These are phyloP conservation scores for Backusella sp. DNA, from an alignment of 192 early-diverging fungal genomes.

Conservation along the genomic window DNA sequence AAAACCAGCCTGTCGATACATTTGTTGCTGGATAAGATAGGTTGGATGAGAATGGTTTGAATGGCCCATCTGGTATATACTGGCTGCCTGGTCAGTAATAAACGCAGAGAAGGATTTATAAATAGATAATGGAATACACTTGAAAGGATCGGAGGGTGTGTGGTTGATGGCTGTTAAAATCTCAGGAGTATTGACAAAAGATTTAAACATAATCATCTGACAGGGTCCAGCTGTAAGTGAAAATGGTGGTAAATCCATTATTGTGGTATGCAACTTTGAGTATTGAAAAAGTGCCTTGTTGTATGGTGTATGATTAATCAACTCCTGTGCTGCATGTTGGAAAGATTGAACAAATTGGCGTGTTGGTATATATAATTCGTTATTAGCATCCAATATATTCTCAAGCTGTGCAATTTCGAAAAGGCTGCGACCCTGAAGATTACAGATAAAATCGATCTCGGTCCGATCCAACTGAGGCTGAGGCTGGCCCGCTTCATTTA, in stretches of 20 bases:
- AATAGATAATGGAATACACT: slow-evolving; percentile 23
- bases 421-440: slow-evolving; percentile 1
- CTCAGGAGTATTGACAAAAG: slow-evolving; percentile 19
- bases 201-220: slow-evolving; percentile 31
- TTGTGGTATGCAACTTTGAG: slow-evolving; percentile 19
- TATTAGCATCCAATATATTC: neutral
- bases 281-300: slow-evolving; percentile 5
- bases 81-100: slow-evolving; percentile 19
- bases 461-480: neutral
- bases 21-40: slow-evolving; percentile 2
- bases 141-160: neutral
- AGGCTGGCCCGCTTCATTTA: slow-evolving; percentile 12
- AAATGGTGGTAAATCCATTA: slow-evolving; percentile 34
- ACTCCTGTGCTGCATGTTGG: slow-evolving; percentile 3
- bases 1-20: slow-evolving; percentile 5
- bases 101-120: slow-evolving; percentile 7
- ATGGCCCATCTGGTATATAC: slow-evolving; percentile 5
- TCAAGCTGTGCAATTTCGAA: slow-evolving; percentile 5
- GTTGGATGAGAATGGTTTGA: slow-evolving; percentile 5
- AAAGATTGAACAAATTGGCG: slow-evolving; percentile 7
- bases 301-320: slow-evolving; percentile 13
- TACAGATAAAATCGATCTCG: slow-evolving; percentile 4
- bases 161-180: slow-evolving; percentile 22
- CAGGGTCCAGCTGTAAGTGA: slow-evolving; percentile 21
- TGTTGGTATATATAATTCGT: neutral